Base-by-base conservation (phyloP, 768 basidiomycete species). In the Myochromella boudieri region DNA sequence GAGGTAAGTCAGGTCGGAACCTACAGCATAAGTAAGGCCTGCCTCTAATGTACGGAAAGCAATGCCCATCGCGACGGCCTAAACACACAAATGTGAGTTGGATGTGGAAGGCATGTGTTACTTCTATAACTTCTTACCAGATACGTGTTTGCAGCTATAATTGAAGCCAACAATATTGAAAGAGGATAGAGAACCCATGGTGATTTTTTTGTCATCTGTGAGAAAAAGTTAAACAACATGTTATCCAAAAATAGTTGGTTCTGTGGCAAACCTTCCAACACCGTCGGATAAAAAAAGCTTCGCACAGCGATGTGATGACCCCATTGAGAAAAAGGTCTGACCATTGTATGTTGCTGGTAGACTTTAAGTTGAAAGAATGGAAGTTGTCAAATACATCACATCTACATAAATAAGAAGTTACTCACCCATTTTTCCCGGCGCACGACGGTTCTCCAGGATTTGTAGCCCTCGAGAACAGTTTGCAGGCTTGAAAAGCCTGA, bases 221-320 rank as follows among this genome's bases (percentile, higher is more conserved):
- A 36, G 4, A 18, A 12, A 20, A 39, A 20, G n/a, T 18, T 22
- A 31, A 22, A 38, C 8, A 20, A n/a, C n/a, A n/a, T n/a, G n/a
- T n/a, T n/a, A n/a, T n/a, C n/a, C n/a, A n/a, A n/a, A n/a, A n/a
- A n/a, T n/a, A n/a, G n/a, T n/a, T n/a, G n/a, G n/a, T n/a, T n/a
- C n/a, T n/a, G n/a, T n/a, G n/a, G 25, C 64, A 12, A 37, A 74
- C 80, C 68, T 75, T 76, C 75, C 77, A 81, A 46, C 78, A 79
- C 43, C 73, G 62, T 28, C 69, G 62, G 21, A 80, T 71, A 34
- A 76, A 75, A 49, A 74, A 80, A 3, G 65, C 59, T 55, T 80
- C 71, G 53, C 77, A 79, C 27, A 75, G 40, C 44, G 68, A 61
- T 52, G 69, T 72, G 28, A 80, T 70, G 7, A 71, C 54, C 3